These are phyloP conservation scores for Inonotus hispidus DNA, from an alignment of 1,284 basidiomycete species.

Conservation along the genomic window DNA sequence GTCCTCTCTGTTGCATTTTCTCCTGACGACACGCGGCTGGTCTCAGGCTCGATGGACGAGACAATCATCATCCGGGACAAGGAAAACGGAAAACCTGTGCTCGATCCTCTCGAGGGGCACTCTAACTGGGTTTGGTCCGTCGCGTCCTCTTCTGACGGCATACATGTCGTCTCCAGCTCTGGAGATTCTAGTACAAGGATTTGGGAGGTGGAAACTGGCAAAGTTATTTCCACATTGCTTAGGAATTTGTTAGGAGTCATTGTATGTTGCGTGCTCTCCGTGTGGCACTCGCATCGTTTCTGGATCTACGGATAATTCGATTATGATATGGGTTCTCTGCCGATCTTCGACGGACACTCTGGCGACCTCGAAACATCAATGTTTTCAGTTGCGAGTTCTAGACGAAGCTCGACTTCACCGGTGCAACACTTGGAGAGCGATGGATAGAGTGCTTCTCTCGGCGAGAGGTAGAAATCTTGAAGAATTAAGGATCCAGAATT, in stretches of 20 bases:
- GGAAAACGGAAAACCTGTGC: neutral
- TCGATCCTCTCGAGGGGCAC: neutral
- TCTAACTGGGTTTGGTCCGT: neutral
- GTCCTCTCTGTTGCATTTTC: constrained; percentile 16
- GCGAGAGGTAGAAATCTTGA: too few relatives aligned
- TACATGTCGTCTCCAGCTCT: constrained; percentile 13
- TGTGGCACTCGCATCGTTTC: constrained; percentile 8
- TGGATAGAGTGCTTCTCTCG: too few relatives aligned
- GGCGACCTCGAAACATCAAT: too few relatives aligned
- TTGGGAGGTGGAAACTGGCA: neutral
- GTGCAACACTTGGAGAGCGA: too few relatives aligned
- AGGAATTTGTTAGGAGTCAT: neutral
- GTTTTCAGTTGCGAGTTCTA: too few relatives aligned
- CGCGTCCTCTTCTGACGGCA: constrained; percentile 11
- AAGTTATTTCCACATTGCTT: constrained; percentile 25
- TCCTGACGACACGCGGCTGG: constrained; percentile 8
- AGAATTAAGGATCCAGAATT: too few relatives aligned
- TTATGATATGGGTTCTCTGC: constrained; percentile 4
- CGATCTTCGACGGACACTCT: too few relatives aligned
- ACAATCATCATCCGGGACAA: neutral
- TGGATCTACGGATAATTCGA: constrained; percentile 5
- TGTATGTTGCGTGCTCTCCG: constrained; percentile 5
- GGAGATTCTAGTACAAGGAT: neutral
- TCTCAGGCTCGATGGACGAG: neutral
- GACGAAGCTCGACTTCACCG: too few relatives aligned